Conservation (phyloP, 805 yeast species). For the Candida sithepensis region DNA sequence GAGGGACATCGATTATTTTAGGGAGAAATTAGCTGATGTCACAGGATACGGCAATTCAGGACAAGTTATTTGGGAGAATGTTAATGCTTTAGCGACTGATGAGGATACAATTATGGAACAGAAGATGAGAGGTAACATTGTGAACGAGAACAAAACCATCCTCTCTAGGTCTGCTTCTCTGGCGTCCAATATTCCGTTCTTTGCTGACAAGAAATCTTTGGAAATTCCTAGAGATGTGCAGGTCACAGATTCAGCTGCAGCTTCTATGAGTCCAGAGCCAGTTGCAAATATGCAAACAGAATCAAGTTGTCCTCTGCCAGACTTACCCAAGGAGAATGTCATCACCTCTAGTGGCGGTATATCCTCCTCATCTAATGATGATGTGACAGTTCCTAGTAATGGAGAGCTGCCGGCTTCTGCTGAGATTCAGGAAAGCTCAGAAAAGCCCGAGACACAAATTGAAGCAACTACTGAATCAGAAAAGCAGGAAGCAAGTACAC, state of each 20-base stretch:
- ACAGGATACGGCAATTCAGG: slow-evolving; percentile 62
- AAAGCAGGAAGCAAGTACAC: no score
- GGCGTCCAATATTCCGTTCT: neutral
- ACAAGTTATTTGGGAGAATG: slow-evolving; percentile 58
- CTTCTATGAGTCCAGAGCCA: neutral
- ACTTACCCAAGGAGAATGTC: no score
- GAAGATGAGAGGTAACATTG: slow-evolving; percentile 37
- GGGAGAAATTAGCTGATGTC: slow-evolving; percentile 55
- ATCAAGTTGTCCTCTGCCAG: no score
- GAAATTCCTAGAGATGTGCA: neutral
- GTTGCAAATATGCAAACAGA: no score
- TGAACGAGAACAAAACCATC: neutral
- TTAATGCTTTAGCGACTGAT: slow-evolving; percentile 47
- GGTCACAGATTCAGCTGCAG: neutral
- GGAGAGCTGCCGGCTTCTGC: neutral
- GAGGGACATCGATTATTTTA: slow-evolving; percentile 60
- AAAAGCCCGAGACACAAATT: neutral
- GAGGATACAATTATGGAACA: slow-evolving; percentile 48
- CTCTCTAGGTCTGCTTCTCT: neutral
- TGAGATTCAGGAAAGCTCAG: neutral
- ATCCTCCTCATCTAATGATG: no score
- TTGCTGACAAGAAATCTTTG: neutral
- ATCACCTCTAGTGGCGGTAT: no score
- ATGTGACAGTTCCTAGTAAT: no score
- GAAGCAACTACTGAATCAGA: no score